Conservation (phyloP, 306 rosid genomes). For the Pyrus bretschneideri region DNA sequence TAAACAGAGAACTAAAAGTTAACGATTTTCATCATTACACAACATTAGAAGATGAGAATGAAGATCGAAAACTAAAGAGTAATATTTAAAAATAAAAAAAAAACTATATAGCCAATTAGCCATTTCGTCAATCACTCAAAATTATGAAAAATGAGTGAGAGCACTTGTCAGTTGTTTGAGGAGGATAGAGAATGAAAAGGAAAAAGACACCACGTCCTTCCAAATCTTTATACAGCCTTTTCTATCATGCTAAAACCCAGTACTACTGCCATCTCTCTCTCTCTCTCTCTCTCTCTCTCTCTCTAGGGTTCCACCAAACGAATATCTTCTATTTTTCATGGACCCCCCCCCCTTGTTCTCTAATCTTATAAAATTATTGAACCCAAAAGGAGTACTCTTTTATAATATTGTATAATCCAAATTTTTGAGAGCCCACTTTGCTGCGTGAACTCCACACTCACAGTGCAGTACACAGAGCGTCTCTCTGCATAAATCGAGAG, state of each 20-base stretch:
- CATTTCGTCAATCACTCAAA: neutral
- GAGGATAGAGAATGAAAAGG: conserved; percentile 27
- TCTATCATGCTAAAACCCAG: conserved; percentile 18
- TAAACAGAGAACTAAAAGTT: too few species aligned
- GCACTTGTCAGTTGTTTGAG: neutral
- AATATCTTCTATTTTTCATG: conserved; percentile 41
- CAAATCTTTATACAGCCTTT: conserved; percentile 41
- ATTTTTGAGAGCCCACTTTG: conserved; percentile 16
- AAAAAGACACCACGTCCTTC: conserved; percentile 50
- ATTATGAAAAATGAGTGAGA: neutral
- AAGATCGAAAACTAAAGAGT: too few species aligned
- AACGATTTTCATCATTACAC: too few species aligned
- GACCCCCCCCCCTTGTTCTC: conserved; percentile 14
- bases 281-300: neutral
- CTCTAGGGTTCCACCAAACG: conserved; percentile 29
- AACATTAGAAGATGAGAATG: too few species aligned
- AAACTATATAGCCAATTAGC: neutral
- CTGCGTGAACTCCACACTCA: conserved; percentile 24
- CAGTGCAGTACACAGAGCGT: conserved; percentile 12
- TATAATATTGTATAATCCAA: neutral
- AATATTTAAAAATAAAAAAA: too few species aligned
- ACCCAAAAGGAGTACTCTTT: neutral
- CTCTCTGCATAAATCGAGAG: conserved; percentile 23
- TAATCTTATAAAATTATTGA: conserved; percentile 3
- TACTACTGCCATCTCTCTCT: neutral